Percentiles rank a stretch among this genome's conserved stretches.
phyloP scores from a whole-genome alignment of 2,329 filamentous ascomycete genomes.

The Monosporascus sp. region DNA sequence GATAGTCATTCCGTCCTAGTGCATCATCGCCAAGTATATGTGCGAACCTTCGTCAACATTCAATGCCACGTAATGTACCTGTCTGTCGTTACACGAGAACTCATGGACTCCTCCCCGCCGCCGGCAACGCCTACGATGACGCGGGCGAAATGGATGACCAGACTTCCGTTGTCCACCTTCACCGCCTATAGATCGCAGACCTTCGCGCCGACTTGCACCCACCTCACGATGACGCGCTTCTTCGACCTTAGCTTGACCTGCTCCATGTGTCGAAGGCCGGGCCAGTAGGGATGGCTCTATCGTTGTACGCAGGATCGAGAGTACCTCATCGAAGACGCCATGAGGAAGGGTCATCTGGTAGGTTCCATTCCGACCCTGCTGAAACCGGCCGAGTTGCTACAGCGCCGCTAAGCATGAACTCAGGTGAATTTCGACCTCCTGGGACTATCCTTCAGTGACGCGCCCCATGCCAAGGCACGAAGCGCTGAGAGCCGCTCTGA shows the following conservation, averaged over 20 bases:
- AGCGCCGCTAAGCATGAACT: slow-evolving; percentile 8
- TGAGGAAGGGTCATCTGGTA: slow-evolving; percentile 24
- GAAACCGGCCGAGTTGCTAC: slow-evolving; percentile 2
- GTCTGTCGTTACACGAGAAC: too few species aligned
- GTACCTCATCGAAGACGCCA: slow-evolving; percentile 33
- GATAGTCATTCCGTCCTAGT: too few species aligned
- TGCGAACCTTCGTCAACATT: too few species aligned
- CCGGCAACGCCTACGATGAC: too few species aligned
- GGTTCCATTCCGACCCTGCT: background rate
- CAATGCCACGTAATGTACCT: too few species aligned
- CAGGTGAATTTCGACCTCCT: slow-evolving; percentile 23
- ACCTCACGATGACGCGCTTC: slow-evolving; percentile 62
- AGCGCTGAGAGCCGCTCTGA: slow-evolving; percentile 36
- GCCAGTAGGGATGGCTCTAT: slow-evolving; percentile 67
- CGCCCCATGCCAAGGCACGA: slow-evolving; percentile 31
- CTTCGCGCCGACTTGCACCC: slow-evolving; percentile 48
- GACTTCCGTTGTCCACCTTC: too few species aligned
- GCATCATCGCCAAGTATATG: too few species aligned
- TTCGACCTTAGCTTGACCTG: slow-evolving; percentile 52
- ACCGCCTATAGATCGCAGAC: too few species aligned
- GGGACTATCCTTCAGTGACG: slow-evolving; percentile 30
- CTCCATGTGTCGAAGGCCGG: slow-evolving; percentile 48
- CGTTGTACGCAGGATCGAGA: slow-evolving; percentile 46
- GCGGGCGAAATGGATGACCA: too few species aligned
- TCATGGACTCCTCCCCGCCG: too few species aligned